phyloP scores from a whole-genome alignment of 495 filamentous ascomycete genomes.

The Neurospora hispaniola region DNA sequence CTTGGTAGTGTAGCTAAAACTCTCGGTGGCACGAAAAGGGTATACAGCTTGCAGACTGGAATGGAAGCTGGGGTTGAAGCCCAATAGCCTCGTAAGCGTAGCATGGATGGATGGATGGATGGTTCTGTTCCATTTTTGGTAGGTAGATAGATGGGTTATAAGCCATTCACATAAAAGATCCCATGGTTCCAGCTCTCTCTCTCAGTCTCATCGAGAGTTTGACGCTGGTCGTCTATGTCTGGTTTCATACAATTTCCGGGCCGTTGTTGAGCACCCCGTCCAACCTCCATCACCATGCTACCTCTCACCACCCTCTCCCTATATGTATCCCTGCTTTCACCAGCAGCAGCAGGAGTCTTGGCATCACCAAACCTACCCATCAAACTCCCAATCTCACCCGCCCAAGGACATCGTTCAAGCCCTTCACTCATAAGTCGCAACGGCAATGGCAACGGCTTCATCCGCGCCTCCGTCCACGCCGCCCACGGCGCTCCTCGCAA shows the following conservation, averaged over 20 bases:
- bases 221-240: not conserved
- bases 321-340: not conserved
- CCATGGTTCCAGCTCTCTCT: not conserved
- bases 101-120: not conserved
- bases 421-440: not conserved
- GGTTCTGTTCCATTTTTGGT: not conserved
- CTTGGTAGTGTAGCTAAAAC: not conserved
- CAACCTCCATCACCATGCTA: not conserved
- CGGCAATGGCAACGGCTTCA: constrained; percentile 5
- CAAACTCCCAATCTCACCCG: not conserved
- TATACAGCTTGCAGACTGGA: not conserved
- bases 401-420: not conserved
- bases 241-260: not conserved
- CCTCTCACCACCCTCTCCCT: not conserved
- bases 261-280: not conserved
- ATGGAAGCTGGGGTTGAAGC: not conserved
- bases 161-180: not conserved
- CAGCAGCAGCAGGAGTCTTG: not conserved
- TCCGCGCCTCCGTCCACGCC: constrained; percentile 6
- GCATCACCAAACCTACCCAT: not conserved
- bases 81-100: not conserved
- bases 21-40: not conserved
- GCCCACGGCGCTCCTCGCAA: constrained; percentile 1
- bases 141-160: not conserved
- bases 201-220: not conserved